These are phyloP conservation scores for Metschnikowia henanensis DNA, from an alignment of 805 yeast species.

Conservation along the genomic window DNA sequence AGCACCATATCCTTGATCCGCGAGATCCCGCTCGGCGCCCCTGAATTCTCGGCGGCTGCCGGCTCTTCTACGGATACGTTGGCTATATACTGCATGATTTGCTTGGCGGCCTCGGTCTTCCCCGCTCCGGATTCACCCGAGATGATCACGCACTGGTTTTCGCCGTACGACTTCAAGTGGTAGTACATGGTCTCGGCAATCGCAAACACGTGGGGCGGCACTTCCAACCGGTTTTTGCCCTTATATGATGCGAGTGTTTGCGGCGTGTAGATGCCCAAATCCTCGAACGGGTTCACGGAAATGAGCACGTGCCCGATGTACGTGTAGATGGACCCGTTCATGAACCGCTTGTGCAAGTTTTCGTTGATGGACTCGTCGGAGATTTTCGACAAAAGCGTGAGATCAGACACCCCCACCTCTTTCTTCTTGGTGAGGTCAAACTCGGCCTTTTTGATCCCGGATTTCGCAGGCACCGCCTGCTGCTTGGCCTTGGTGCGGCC, in stretches of 20 bases:
- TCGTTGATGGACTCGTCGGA: slow-evolving; percentile 92
- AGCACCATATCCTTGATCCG: slow-evolving; percentile 95
- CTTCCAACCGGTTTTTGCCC: slow-evolving; percentile 93
- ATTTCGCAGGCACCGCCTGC: slow-evolving; percentile 56
- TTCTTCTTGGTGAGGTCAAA: slow-evolving; percentile 86
- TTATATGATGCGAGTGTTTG: slow-evolving; percentile 72
- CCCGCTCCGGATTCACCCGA: slow-evolving; percentile 99
- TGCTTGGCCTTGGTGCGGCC: slow-evolving; percentile 56
- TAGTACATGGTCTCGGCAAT: slow-evolving; percentile 97
- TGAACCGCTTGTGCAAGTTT: slow-evolving; percentile 83
- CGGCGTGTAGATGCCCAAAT: slow-evolving; percentile 91
- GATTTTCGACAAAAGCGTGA: slow-evolving; percentile 84
- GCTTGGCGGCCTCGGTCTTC: slow-evolving; percentile 96
- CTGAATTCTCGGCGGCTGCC: not conserved
- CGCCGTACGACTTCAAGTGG: slow-evolving; percentile 90
- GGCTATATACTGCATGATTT: slow-evolving; percentile 96
- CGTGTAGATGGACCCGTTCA: slow-evolving; percentile 87
- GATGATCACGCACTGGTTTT: slow-evolving; percentile 95
- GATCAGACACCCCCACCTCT: slow-evolving; percentile 97
- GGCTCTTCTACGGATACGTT: slow-evolving; percentile 66
- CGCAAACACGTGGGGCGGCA: slow-evolving; percentile 97
- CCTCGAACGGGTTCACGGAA: slow-evolving; percentile 95
- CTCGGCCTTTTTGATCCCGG: slow-evolving; percentile 78
- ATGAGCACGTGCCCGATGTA: slow-evolving; percentile 93
- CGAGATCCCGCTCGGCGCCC: slow-evolving; percentile 51